Base-by-base conservation (phyloP, 1,284 basidiomycete genomes). In the Apiotrichum brassicae region DNA sequence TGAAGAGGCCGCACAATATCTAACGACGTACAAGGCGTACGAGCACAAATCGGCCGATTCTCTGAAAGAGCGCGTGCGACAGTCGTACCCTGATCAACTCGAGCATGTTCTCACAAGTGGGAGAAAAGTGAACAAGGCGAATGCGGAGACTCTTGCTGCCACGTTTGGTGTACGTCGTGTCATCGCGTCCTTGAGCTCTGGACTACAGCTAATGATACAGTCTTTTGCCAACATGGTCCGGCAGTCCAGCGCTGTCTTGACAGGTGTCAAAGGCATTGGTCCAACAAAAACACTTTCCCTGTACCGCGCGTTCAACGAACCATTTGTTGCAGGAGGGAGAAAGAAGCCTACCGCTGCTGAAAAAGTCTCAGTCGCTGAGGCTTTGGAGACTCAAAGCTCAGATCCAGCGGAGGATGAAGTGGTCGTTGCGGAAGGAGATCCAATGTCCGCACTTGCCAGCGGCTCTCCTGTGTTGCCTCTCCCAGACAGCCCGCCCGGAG, bases 111-210 rank as follows among this genome's bases (percentile, higher is more conserved):
- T 99, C 30, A 98, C 94, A 0, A 84, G 82, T 58, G 87, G 97
- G 57, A 85, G 82, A 63, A 92, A 89, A 60, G 86, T 99, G 50
- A 98, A 98, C 75, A 97, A 94, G 77, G 97, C 94, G 0, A 95
- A 99, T 64, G 91, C 94, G 1, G 83, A 92, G 70, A 95, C 93
- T 1, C 75, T 99, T 23, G 80, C 87, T n/a, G 85, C 86, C 0
- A 85, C 87, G n/a, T 86, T 94, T 64, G 92, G 92, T 18, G 92
- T 95, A 74, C 57, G 85, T 77, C n/a, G 9, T 9, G n/a, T 9
- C 33, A 16, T 13, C 28, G 28, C 28, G 28, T 30, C 28, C 7
- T 30, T 30, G 28, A 7, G 33, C 19, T 22, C 20, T 37, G 8
- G 9, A 8, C 5, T 22, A 28, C 22, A 12, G 8, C 6, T 28